phyloP scores from a whole-genome alignment of 148 eudicot species.

The Gaultheria prostrata region DNA sequence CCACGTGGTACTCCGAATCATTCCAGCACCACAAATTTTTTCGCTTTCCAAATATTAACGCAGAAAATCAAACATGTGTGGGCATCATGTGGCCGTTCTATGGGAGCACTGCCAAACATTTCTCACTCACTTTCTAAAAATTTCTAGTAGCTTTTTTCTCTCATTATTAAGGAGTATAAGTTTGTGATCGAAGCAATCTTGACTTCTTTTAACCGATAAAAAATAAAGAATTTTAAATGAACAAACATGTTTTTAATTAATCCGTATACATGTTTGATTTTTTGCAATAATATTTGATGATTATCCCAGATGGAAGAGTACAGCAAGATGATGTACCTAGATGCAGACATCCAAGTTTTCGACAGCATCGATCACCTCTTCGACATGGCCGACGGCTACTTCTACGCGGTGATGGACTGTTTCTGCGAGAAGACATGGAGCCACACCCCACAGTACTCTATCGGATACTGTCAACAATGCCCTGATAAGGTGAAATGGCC shows the following conservation, averaged over 20 bases:
- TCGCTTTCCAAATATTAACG: too few species aligned
- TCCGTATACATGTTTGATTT: neutral
- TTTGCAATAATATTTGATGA: neutral
- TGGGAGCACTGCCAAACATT: too few species aligned
- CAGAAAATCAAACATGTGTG: too few species aligned
- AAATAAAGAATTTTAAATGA: neutral
- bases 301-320: constrained; percentile 26
- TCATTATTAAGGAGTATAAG: neutral
- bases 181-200: neutral
- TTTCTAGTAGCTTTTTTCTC: neutral
- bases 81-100: too few species aligned
- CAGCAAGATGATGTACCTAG: constrained; percentile 37
- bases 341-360: constrained; percentile 35
- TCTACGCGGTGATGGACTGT: constrained; percentile 37
- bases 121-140: neutral
- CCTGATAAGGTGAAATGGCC: constrained; percentile 33
- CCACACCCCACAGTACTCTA: constrained; percentile 30
- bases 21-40: too few species aligned
- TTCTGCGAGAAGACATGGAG: constrained; percentile 41
- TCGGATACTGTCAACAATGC: constrained; percentile 39
- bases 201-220: neutral
- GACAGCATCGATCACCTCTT: constrained; percentile 36
- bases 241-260: neutral
- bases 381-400: constrained; percentile 28
- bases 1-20: too few species aligned